phyloP scores from a whole-genome alignment of 176 grass and related monocot genomes.

The Eleusine indica region DNA sequence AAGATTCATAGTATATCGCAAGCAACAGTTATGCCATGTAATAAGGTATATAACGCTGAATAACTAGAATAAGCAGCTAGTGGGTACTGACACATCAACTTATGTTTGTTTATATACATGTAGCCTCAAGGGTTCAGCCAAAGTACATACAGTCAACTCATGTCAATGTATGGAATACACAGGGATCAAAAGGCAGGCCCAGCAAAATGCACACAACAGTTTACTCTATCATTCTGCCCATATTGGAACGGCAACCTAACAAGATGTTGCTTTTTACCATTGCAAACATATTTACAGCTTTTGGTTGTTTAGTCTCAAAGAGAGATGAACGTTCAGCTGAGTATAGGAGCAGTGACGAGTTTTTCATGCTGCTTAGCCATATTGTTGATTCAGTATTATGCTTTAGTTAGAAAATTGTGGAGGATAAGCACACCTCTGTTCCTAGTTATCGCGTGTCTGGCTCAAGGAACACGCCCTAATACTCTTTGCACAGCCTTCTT shows the following conservation, averaged over 20 bases:
- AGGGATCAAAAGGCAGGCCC: slow-evolving; percentile 3
- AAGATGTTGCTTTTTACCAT: not conserved
- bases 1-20: not conserved
- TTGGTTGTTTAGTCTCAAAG: not conserved
- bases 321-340: not conserved
- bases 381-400: slow-evolving; percentile 12
- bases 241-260: not conserved
- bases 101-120: slow-evolving; percentile 4
- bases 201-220: not conserved
- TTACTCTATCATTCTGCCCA: not conserved
- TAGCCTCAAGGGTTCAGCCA: not conserved
- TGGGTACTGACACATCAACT: not conserved
- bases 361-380: not conserved
- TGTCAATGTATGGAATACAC: not conserved
- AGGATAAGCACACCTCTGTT: slow-evolving; percentile 6
- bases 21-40: not conserved
- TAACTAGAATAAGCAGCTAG: not conserved
- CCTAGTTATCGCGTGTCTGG: not conserved
- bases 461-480: slow-evolving; percentile 83
- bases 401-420: slow-evolving; percentile 33
- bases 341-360: not conserved
- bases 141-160: slow-evolving; percentile 5
- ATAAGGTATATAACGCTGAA: not conserved
- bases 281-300: slow-evolving; percentile 24
- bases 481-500: slow-evolving; percentile 88